Base-by-base conservation (phyloP, 192 early-diverging fungal species). In the Podila clonocystis region DNA sequence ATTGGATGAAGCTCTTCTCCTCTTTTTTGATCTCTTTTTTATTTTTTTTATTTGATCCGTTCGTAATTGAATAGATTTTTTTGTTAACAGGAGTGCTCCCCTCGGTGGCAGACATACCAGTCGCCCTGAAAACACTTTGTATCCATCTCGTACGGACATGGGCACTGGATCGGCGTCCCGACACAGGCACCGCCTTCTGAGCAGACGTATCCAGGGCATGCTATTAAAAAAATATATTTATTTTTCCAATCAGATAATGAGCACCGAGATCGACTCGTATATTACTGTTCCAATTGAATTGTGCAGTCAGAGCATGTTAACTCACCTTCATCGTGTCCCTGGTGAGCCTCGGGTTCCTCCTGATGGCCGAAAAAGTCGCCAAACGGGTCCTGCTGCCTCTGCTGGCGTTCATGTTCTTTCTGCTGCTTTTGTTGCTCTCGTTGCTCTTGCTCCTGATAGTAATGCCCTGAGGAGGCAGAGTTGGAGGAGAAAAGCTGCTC, bases 91-190 rank as follows among this genome's bases (percentile, higher is more conserved):
- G 34, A 4, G 12, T 60, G 62, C 11, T 49, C 9, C 20, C 77
- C 77, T 36, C 77, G 30, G 28, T 69, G 50, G 36, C 77, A 80
- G 36, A 65, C 29, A 57, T 80, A 80, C 77, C 77, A 80, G 15
- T 72, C 67, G 52, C 77, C 67, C 28, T 34, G 48, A 3, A 69
- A 19, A 33, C 77, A 80, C 34, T 80, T 80, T 5, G 70, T 80
- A 34, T 80, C 77, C 1, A 33, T 22, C 2, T 50, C 31, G 26
- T 59, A 73, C 1, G 71, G 71, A 58, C 77, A 80, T 8, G 77
- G 77, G 31, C 77, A 80, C 4, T 80, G 17, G 13, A 80, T 31
- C 2, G 77, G 77, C 9, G 38, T 15, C 50, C 65, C 77, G 5
- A 80, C 77, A 62, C 77, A 80, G 33, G 62, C 66, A 48, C 72